These are phyloP conservation scores for Clonostachys byssicola DNA, from an alignment of 2,329 filamentous ascomycete species.

Conservation along the genomic window DNA sequence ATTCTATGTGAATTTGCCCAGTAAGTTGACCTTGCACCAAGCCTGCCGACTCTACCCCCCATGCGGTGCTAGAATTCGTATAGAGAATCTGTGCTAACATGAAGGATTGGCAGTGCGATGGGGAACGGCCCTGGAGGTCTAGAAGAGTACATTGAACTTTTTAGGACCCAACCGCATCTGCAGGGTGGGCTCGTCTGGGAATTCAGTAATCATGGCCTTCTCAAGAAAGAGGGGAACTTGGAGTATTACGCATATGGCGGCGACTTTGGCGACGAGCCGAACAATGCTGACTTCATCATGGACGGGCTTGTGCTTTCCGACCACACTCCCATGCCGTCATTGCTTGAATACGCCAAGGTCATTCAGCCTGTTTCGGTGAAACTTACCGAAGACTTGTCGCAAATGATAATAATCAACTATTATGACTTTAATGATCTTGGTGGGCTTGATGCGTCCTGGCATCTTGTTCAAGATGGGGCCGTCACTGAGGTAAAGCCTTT, in stretches of 20 bases:
- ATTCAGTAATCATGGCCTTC: slow-evolving; percentile 58
- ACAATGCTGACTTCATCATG: slow-evolving; percentile 59
- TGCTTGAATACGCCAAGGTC: slow-evolving; percentile 52
- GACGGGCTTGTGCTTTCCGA: slow-evolving; percentile 51
- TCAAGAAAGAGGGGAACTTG: slow-evolving; percentile 32
- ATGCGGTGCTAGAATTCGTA: neutral
- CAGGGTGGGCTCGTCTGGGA: slow-evolving; percentile 68
- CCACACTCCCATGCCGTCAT: slow-evolving; percentile 52
- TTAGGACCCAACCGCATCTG: slow-evolving; percentile 53
- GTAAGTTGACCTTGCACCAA: neutral
- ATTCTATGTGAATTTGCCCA: slow-evolving; percentile 55
- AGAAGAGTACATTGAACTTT: slow-evolving; percentile 63
- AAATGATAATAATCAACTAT: slow-evolving; percentile 35
- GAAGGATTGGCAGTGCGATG: slow-evolving; percentile 45
- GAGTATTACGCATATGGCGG: slow-evolving; percentile 56
- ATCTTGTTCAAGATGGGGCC: neutral
- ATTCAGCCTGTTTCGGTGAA: slow-evolving; percentile 49
- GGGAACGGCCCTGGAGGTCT: slow-evolving; percentile 69
- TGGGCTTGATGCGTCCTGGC: slow-evolving; percentile 28
- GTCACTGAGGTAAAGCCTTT: neutral
- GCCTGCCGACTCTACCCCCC: neutral
- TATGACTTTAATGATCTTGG: slow-evolving; percentile 42
- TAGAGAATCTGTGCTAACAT: neutral
- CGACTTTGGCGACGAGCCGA: slow-evolving; percentile 57
- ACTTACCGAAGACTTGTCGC: slow-evolving; percentile 17